Conservation (phyloP, 2,329 filamentous ascomycete species). For the Fusarium multiceps region DNA sequence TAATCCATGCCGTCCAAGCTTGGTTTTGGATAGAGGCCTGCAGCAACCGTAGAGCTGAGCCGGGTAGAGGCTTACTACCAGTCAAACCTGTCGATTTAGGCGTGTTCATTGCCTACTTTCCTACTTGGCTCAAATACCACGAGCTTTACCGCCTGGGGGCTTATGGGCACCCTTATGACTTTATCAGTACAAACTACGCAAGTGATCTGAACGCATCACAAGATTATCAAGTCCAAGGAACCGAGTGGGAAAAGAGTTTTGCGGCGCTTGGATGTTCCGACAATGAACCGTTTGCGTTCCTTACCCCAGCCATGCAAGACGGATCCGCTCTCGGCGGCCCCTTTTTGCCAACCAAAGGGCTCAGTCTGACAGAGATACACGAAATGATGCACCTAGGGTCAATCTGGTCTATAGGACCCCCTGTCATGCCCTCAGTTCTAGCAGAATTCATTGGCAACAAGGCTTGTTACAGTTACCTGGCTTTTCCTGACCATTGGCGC, state of each 20-base stretch:
- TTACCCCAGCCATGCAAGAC: slow-evolving; percentile 11
- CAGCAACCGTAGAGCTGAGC: not conserved
- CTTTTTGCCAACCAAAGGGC: not conserved
- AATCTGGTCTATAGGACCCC: not conserved
- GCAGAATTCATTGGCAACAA: accelerated
- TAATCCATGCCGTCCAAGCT: not conserved
- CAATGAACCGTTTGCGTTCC: not conserved
- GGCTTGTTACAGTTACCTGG: not conserved
- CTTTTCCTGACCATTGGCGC: not conserved
- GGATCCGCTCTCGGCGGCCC: not conserved
- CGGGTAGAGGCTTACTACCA: accelerated
- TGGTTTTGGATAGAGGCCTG: slow-evolving; percentile 3
- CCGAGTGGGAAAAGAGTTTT: not conserved
- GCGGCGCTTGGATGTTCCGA: not conserved
- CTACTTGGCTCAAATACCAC: slow-evolving; percentile 5
- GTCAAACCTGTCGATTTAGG: not conserved
- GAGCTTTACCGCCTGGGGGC: not conserved
- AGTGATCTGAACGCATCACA: not conserved
- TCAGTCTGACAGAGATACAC: not conserved
- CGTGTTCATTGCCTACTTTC: slow-evolving; percentile 7
- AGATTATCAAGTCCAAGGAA: not conserved
- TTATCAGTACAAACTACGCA: not conserved
- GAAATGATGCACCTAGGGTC: not conserved
- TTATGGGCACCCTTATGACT: not conserved
- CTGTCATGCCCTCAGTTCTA: accelerated